Evolutionary conservation across 306 rosid species (phyloP).

Genomic region (Ceratonia siliqua): DNA sequence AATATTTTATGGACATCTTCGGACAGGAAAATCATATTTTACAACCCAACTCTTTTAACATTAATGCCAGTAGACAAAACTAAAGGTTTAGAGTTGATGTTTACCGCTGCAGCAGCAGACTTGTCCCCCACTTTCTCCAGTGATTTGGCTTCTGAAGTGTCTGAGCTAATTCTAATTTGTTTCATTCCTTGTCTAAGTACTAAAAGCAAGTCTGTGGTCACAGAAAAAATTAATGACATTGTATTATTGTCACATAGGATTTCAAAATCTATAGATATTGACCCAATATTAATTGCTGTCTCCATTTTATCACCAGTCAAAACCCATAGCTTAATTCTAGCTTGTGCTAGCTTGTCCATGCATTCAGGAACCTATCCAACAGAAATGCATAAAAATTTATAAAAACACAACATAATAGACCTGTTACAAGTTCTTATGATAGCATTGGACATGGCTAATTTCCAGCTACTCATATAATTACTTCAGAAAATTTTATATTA

Average conservation of each 20-base stretch:
- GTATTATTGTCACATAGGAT: neutral
- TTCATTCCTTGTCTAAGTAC: conserved; percentile 96
- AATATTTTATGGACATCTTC: neutral
- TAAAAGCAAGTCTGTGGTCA: conserved; percentile 77
- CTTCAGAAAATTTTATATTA: neutral
- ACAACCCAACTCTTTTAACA: neutral
- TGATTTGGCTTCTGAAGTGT: conserved; percentile 73
- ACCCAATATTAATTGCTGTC: conserved; percentile 98
- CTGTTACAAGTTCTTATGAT: neutral
- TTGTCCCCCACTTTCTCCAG: conserved; percentile 78
- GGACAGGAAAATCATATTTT: neutral
- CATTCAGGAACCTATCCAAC: conserved; percentile 88
- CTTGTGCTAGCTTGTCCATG: conserved; percentile 98
- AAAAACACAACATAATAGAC: conserved; percentile 20
- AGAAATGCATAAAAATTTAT: conserved; percentile 28
- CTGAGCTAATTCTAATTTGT: conserved; percentile 83
- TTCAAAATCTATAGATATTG: conserved; percentile 27
- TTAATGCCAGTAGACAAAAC: conserved; percentile 20
- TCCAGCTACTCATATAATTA: neutral
- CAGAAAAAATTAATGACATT: conserved; percentile 11
- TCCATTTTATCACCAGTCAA: conserved; percentile 99
- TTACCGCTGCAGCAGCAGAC: conserved; percentile 63
- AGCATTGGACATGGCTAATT: neutral
- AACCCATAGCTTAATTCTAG: conserved; percentile 98
- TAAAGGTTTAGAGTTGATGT: conserved; percentile 1